Percentiles rank a stretch among this genome's conserved stretches.
These are phyloP conservation scores for Microbotryum violaceum DNA, from an alignment of 1,284 basidiomycete genomes.

Conservation along the genomic window DNA sequence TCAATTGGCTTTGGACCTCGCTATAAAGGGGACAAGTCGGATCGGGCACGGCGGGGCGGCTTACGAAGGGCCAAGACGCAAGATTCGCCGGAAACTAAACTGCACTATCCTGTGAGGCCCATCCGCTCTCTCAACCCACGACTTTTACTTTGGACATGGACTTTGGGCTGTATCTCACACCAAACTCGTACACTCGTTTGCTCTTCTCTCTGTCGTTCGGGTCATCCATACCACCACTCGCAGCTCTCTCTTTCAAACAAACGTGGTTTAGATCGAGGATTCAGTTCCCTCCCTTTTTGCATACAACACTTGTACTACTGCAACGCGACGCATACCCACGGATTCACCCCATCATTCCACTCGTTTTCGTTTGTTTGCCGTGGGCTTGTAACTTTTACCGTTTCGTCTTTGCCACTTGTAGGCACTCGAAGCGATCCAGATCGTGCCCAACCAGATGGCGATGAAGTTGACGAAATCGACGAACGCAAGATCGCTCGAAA, in stretches of 20 bases:
- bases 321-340: background rate
- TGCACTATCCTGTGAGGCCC: conserved; percentile 14
- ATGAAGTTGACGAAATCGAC: conserved; percentile 4
- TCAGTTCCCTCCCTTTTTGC: background rate
- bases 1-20: conserved; percentile 57
- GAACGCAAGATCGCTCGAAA: background rate
- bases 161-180: background rate
- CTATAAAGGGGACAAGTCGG: conserved; percentile 8
- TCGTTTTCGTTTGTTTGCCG: background rate
- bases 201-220: background rate
- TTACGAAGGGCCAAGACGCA: background rate
- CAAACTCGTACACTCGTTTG: conserved; percentile 1
- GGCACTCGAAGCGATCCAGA: conserved; percentile 5
- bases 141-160: too few species aligned
- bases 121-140: background rate
- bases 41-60: background rate
- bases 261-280: background rate
- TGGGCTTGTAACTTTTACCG: too few species aligned
- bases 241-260: background rate
- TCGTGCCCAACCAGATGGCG: conserved; percentile 3
- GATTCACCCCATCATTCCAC: background rate
- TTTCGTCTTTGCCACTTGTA: background rate
- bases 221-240: background rate
- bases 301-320: background rate
- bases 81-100: conserved; percentile 1